These are phyloP conservation scores for Tranzscheliella williamsii DNA, from an alignment of 1,284 basidiomycete species.

Conservation along the genomic window DNA sequence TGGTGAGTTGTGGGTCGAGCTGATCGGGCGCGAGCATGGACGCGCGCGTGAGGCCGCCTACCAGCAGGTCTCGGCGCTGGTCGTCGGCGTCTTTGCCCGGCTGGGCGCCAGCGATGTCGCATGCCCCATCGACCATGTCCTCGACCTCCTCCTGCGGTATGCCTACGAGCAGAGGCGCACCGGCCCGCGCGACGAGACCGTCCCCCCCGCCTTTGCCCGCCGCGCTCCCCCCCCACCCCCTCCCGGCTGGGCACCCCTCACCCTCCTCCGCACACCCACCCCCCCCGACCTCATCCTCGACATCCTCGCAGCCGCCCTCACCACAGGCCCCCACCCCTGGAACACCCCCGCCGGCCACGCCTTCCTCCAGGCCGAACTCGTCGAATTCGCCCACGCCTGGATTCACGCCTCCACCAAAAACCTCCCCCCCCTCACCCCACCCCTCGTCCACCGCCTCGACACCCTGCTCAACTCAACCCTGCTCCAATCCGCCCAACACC, in stretches of 20 bases:
- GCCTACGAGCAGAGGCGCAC: constrained; percentile 36
- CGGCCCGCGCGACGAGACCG: constrained; percentile 12
- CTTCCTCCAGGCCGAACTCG: constrained; percentile 48
- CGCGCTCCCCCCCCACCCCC: constrained; percentile 1
- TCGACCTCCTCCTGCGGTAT: constrained; percentile 48
- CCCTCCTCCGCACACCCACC: constrained; percentile 76
- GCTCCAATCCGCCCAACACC: constrained; percentile 8
- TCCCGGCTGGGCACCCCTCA: constrained; percentile 76
- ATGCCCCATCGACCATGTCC: constrained; percentile 53
- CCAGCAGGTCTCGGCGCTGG: constrained; percentile 32
- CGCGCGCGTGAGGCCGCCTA: constrained; percentile 52
- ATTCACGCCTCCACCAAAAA: constrained; percentile 32
- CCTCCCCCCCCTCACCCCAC: constrained; percentile 2
- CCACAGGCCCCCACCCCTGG: constrained; percentile 61
- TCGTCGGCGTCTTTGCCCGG: constrained; percentile 36
- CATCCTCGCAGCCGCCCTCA: constrained; percentile 81
- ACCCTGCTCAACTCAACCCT: constrained; percentile 15
- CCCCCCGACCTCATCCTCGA: constrained; percentile 79
- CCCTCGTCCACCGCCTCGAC: constrained; percentile 19
- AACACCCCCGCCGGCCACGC: constrained; percentile 40
- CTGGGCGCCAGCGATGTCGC: constrained; percentile 45
- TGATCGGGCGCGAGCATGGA: constrained; percentile 74
- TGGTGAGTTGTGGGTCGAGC: constrained; percentile 81
- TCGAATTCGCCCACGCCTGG: constrained; percentile 38
- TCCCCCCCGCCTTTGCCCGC: constrained; percentile 17